Conservation (phyloP, 2,329 filamentous ascomycete genomes). For the Aspergillus pseudoglaucus region DNA sequence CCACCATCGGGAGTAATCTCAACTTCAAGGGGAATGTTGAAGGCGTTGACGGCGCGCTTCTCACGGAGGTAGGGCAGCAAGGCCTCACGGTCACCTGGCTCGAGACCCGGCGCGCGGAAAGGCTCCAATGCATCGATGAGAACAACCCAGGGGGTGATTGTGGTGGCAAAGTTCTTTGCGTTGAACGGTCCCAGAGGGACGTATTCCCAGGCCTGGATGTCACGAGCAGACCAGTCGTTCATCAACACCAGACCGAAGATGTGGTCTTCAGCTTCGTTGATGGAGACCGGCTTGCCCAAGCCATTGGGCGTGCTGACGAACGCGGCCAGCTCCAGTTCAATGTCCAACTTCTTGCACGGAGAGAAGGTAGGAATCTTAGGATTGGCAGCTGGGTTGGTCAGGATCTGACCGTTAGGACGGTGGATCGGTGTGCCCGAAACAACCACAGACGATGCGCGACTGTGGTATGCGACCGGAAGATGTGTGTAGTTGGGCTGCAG, state of each 20-base stretch:
- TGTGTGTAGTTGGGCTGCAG: conserved; percentile 77
- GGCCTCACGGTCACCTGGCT: conserved; percentile 45
- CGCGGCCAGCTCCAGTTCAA: conserved; percentile 73
- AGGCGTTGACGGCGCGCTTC: conserved; percentile 50
- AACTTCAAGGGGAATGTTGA: conserved; percentile 64
- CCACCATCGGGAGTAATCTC: conserved; percentile 45
- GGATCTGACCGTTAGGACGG: conserved; percentile 69
- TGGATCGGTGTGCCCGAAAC: conserved; percentile 66
- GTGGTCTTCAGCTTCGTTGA: conserved; percentile 60
- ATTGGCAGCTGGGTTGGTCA: conserved; percentile 56
- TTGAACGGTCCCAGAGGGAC: conserved; percentile 77
- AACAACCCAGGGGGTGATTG: conserved; percentile 73
- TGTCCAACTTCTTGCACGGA: conserved; percentile 62
- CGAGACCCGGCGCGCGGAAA: conserved; percentile 51
- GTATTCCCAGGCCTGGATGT: conserved; percentile 81
- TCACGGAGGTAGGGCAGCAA: conserved; percentile 61
- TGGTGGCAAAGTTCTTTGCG: conserved; percentile 74
- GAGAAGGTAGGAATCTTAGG: conserved; percentile 58
- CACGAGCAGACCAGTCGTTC: conserved; percentile 82
- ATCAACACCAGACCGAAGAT: conserved; percentile 76
- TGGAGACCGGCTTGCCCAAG: conserved; percentile 57
- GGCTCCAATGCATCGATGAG: conserved; percentile 68
- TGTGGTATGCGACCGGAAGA: conserved; percentile 76
- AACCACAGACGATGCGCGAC: conserved; percentile 68
- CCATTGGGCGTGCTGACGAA: conserved; percentile 62